These are phyloP conservation scores for Stropharia rugosoannulata DNA, from an alignment of 768 basidiomycete genomes.

Conservation along the genomic window DNA sequence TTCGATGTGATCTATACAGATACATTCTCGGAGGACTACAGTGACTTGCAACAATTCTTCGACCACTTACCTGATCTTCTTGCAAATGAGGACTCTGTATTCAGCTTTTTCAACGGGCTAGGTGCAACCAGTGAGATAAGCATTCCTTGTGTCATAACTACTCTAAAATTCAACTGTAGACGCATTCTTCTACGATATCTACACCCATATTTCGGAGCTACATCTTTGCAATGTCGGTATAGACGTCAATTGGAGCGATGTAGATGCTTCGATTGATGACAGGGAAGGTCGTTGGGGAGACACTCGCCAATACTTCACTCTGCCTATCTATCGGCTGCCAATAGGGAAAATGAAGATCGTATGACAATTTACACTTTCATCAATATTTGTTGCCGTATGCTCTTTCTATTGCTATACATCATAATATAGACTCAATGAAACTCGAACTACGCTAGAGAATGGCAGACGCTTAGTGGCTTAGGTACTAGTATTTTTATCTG, in stretches of 20 bases:
- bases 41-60: constrained; percentile 82
- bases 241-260: constrained; percentile 78
- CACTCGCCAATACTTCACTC: constrained; percentile 72
- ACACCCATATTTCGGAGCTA: constrained; percentile 79
- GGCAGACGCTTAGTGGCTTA: no score
- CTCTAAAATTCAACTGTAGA: constrained; percentile 45
- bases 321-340: constrained; percentile 75
- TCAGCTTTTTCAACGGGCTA: constrained; percentile 97
- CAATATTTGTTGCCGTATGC: no score
- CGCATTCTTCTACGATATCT: constrained; percentile 87
- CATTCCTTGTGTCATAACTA: neutral
- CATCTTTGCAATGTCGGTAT: constrained; percentile 83
- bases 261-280: constrained; percentile 56
- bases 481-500: no score
- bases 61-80: constrained; percentile 76
- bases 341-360: constrained; percentile 35
- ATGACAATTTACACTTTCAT: neutral
- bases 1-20: constrained; percentile 93
- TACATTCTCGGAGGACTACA: constrained; percentile 88
- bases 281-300: constrained; percentile 71
- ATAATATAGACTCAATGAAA: no score
- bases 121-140: constrained; percentile 81
- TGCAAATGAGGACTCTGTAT: constrained; percentile 68
- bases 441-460: no score
- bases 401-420: no score